Percentiles rank a stretch among this genome's conserved stretches.
These are phyloP conservation scores for Phalaenopsis equestris DNA, from an alignment of 106 monocot genomes.

Conservation along the genomic window DNA sequence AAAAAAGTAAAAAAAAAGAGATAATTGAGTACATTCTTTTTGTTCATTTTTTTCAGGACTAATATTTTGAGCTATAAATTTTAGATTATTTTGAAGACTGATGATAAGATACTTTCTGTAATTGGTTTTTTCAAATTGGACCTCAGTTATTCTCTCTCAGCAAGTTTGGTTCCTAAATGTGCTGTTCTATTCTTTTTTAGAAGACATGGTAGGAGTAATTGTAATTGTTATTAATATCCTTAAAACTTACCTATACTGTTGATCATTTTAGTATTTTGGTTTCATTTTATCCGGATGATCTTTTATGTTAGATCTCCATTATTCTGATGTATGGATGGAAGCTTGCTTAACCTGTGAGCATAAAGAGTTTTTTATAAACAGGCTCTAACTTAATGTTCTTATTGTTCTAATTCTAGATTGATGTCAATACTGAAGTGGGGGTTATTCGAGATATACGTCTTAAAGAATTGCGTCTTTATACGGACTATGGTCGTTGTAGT, in stretches of 20 bases:
- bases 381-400: neutral
- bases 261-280: neutral
- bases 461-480: constrained; percentile 84
- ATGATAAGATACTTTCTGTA: no score
- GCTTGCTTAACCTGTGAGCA: neutral
- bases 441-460: constrained; percentile 91
- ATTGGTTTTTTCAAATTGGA: no score
- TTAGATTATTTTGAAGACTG: no score
- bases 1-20: no score
- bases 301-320: neutral
- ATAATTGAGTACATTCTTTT: no score
- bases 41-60: no score
- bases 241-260: neutral
- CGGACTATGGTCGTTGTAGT: constrained; percentile 93
- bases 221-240: no score
- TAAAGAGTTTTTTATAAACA: neutral
- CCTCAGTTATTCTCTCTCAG: neutral
- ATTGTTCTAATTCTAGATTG: constrained; percentile 38
- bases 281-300: neutral
- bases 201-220: no score
- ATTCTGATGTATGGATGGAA: neutral
- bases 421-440: constrained; percentile 90
- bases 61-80: no score
- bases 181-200: neutral
- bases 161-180: neutral